These are phyloP conservation scores for Corynascus novoguineensis DNA, from an alignment of 495 filamentous ascomycete genomes.

Conservation along the genomic window DNA sequence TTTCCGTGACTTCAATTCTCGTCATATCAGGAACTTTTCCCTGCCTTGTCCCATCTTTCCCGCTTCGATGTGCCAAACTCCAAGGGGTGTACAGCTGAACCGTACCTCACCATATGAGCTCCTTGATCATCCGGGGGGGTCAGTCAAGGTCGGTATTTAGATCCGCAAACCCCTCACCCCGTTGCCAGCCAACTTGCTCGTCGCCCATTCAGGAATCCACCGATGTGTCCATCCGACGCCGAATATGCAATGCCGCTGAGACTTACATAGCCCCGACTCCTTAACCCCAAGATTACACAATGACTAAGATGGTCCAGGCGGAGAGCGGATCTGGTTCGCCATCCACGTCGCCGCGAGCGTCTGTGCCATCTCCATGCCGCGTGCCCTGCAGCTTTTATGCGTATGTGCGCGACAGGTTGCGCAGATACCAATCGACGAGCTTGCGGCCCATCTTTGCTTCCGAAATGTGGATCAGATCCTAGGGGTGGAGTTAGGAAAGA, in stretches of 20 bases:
- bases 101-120: too few relatives aligned
- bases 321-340: not conserved
- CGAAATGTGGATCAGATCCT: constrained; percentile 95
- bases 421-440: constrained; percentile 97
- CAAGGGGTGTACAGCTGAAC: too few relatives aligned
- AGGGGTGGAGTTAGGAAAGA: constrained; percentile 21
- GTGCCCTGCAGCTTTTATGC: constrained; percentile 17
- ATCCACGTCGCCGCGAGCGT: not conserved
- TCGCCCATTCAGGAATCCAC: not conserved
- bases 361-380: not conserved
- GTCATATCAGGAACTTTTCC: not conserved
- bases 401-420: constrained; percentile 92
- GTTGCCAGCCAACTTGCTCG: not conserved
- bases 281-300: constrained; percentile 10
- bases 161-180: too few relatives aligned
- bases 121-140: not conserved
- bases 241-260: constrained; percentile 11
- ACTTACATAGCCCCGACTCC: constrained; percentile 1
- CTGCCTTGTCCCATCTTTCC: not conserved
- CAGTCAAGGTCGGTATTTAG: not conserved
- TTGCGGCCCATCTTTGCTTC: constrained; percentile 97
- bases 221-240: constrained; percentile 10
- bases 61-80: too few relatives aligned
- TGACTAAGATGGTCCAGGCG: constrained; percentile 1
- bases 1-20: not conserved